Base-by-base conservation (phyloP, 495 filamentous ascomycete genomes). In the Platismatia glauca region DNA sequence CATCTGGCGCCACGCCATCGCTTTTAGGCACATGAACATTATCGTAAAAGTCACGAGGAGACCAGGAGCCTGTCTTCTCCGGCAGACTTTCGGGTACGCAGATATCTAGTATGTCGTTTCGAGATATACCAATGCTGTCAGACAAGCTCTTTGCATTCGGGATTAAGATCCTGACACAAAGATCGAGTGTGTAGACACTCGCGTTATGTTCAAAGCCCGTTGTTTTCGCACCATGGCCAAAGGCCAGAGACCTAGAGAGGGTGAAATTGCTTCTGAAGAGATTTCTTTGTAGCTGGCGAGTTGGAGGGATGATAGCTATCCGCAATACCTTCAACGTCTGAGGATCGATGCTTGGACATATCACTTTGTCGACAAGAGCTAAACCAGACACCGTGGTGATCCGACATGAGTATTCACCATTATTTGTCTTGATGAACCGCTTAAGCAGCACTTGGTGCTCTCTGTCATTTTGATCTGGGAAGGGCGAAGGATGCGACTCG, bases 11-110 rank as follows among this genome's bases (percentile, higher is more conserved):
- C 3, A 55, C 8, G n/a, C 38, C 22, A 41, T 58, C 50, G 12
- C 43, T 55, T 13, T 53, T 58, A 8, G 86, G 85, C 34, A 86
- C 79, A 71, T 88, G 78, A 20, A 86, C 83, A 66, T 77, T 82
- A 24, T 82, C 76, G 65, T 89, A 89, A 70, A 89, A 89, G 61
- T 87, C 83, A 22, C 74, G 76, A 6, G 82, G 76, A 13, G 76
- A 76, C 82, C 80, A 82, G 8, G 35, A 33, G 13, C 41, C 60
- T 13, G 34, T 15, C 12, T 27, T 24, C 27, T 61, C n/a, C 8
- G 52, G 31, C 20, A 29, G 29, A 24, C n/a, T 31, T 24, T 57
- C 33, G 9, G 64, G 58, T 35, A 44, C 55, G 55, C 65, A 68
- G 27, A 60, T 13, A 4, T 66, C 53, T 6, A 66, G 38, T 9